Evolutionary conservation across 2,329 filamentous ascomycete species (phyloP).

Genomic region (Colletotrichum shisoi): DNA sequence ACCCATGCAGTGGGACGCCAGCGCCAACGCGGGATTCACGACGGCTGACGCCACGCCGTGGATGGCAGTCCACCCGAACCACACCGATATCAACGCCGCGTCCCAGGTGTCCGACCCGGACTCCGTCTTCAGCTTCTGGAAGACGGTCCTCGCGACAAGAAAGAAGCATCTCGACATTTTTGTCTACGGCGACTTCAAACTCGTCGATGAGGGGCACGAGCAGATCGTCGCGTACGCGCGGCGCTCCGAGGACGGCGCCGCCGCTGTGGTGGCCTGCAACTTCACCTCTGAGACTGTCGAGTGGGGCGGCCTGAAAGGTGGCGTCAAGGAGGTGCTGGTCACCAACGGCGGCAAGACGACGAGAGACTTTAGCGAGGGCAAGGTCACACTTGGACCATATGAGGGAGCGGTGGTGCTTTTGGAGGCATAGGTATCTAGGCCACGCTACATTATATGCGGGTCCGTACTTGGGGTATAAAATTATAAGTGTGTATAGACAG

Average conservation of each 20-base stretch:
- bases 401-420: conserved; percentile 50
- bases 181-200: conserved; percentile 67
- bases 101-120: conserved; percentile 57
- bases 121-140: conserved; percentile 70
- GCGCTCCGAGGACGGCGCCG: conserved; percentile 45
- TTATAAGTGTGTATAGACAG: conserved; percentile 4
- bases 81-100: conserved; percentile 68
- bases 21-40: conserved; percentile 71
- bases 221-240: conserved; percentile 52
- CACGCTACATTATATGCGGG: not conserved
- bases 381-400: conserved; percentile 49
- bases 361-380: conserved; percentile 43
- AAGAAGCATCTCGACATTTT: conserved; percentile 69
- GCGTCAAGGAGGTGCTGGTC: conserved; percentile 48
- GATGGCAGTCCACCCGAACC: conserved; percentile 75
- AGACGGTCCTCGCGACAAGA: conserved; percentile 64
- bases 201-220: conserved; percentile 50
- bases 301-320: conserved; percentile 45
- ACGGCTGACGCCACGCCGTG: conserved; percentile 62
- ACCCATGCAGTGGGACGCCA: conserved; percentile 75
- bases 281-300: conserved; percentile 48
- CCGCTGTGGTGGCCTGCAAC: conserved; percentile 52
- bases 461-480: conserved; percentile 3
- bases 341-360: conserved; percentile 46
- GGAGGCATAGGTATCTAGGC: conserved; percentile 21